These are phyloP conservation scores for Grammothele lineata DNA, from an alignment of 768 basidiomycete genomes.

Conservation along the genomic window DNA sequence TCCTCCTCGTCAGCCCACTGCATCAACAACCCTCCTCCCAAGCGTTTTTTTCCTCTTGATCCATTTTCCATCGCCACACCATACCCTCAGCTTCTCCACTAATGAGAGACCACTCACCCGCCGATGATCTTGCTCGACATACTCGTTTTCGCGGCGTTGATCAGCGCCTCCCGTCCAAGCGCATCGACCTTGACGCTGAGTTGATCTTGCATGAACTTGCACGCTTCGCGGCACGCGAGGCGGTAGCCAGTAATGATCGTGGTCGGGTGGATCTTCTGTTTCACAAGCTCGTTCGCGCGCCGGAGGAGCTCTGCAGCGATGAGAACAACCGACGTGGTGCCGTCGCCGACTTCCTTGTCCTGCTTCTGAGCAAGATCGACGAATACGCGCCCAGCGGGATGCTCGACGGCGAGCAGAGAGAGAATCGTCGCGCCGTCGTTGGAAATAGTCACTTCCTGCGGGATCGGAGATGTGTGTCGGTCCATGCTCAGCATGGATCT, in stretches of 20 bases:
- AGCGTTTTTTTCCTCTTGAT: too few species aligned
- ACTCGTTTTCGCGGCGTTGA: conserved; percentile 96
- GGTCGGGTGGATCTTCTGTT: conserved; percentile 97
- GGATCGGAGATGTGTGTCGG: background rate
- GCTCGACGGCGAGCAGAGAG: conserved; percentile 87
- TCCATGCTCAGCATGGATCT: background rate
- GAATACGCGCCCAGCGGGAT: conserved; percentile 95
- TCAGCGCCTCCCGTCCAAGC: conserved; percentile 85
- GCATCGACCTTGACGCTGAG: conserved; percentile 90
- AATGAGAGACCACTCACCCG: conserved; percentile 62
- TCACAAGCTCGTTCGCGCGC: conserved; percentile 95
- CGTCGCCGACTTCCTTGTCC: conserved; percentile 99
- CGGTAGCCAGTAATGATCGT: conserved; percentile 99
- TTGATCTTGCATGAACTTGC: conserved; percentile 97
- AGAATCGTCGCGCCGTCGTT: conserved; percentile 99
- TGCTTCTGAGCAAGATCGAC: conserved; percentile 99
- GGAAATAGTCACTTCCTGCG: conserved; percentile 96
- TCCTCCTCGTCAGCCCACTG: background rate
- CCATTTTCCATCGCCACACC: too few species aligned
- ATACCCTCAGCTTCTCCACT: too few species aligned
- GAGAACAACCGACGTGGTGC: conserved; percentile 97
- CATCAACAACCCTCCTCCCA: too few species aligned
- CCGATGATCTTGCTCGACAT: conserved; percentile 99
- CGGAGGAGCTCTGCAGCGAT: conserved; percentile 96
- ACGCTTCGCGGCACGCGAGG: conserved; percentile 94